Evolutionary conservation across 768 basidiomycete genomes (phyloP), one percentile per base, ranked within the genome.

Genomic region (Coprinopsis cinerea): DNA sequence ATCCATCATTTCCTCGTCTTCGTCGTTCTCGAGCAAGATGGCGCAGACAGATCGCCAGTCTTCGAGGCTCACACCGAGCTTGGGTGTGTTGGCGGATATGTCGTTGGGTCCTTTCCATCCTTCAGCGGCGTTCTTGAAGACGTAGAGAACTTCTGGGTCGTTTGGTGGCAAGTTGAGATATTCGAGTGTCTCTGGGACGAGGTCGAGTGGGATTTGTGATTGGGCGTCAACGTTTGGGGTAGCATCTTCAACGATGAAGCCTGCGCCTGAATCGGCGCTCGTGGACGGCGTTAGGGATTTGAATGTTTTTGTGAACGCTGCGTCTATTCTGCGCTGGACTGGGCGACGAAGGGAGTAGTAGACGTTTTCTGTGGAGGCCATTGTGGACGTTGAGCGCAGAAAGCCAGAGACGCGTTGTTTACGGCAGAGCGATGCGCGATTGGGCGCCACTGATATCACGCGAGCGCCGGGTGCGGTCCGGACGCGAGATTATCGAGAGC

Each of bases 31-130:
- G 3, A 92, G 69, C 11, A 92, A 67, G 3, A 84, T 84, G 9
- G 83, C 81, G 60, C 89, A 92, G 3, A 92, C 85, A 11, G 86
- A 75, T 30, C 85, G 77, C 85, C 86, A 92, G 60, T 91, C 89
- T 24, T 81, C 79, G 43, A 73, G 68, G 55, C 73, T 78, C 22
- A 92, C 76, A 15, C 58, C 55, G 4, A 47, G 51, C 4, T 53
- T 48, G 4, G 59, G 55, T 1, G 55, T 24, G 46, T 10, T 52
- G 44, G 13, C 57, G 55, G 20, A 53, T 43, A 17, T 52, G 36
- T 41, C 57, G 15, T 58, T 57, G 27, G 60, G 53, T 9, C 65
- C 66, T 11, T 64, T 68, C 88, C 89, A 90, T 15, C 87, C 89
- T 1, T 77, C 70, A 0, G 85, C 83, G 2, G 90, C 89, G 53